Base-by-base conservation (phyloP, 208 protist genomes). In the Crithidia brevicula region DNA sequence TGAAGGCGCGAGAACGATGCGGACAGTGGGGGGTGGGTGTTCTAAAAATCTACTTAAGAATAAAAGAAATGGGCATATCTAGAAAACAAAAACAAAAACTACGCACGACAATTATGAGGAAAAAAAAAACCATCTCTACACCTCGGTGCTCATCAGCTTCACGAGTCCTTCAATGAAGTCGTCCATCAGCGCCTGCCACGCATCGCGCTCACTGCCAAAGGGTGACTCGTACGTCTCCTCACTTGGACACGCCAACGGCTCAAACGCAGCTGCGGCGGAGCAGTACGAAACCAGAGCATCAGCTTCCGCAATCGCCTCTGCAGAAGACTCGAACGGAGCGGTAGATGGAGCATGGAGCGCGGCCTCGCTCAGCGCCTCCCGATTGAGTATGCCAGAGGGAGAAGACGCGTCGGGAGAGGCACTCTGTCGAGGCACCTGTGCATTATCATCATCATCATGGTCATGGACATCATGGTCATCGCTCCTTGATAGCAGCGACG, bases 111-210 rank as follows among this genome's bases (percentile, higher is more conserved):
- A n/a, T n/a, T n/a, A n/a, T n/a, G 8, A 30, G 18, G 38, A 38
- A 30, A 28, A 50, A 34, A 18, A n/a, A 49, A 42, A 45, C 28
- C 23, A 49, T 38, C 13, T 40, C 6, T 11, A 56, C 13, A 5
- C 38, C 38, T 59, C 59, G 16, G 1, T n/a, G 38, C 8, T 38
- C 33, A 74, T 62, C 18, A 74, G 46, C 42, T 47, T 62, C 50
- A 74, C 50, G 20, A 74, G 31, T 0, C 68, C 59, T 20, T 74
- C 68, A 22, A 74, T 74, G 33, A 67, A 74, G 30, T 45, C 51
- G 59, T 74, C 68, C 51, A 74, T 74, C 59, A 67, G 31, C 51
- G 25, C 23, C 49, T 67, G 58, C 68, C 68, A 66, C 40, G 51
- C 68, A 22, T 74, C 42, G 31, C 51, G 60, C 68, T 74, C 68